Conservation (phyloP, 176 grass and related monocot genomes). For the Cenchrus fungigraminus region DNA sequence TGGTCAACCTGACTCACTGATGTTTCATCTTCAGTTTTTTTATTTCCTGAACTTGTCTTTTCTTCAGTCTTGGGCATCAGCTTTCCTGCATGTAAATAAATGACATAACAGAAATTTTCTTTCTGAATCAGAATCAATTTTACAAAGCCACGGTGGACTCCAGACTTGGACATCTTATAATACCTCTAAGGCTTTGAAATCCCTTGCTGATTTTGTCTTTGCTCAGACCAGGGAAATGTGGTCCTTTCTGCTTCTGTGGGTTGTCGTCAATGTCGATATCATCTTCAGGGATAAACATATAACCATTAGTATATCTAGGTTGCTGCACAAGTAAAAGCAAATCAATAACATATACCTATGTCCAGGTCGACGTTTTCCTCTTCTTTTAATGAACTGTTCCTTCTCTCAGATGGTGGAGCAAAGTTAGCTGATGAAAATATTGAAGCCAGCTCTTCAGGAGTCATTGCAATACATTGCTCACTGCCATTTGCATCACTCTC, state of each 20-base stretch:
- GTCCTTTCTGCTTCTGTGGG: slow-evolving; percentile 76
- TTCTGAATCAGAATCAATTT: slow-evolving; percentile 38
- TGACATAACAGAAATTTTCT: slow-evolving; percentile 7
- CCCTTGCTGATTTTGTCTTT: slow-evolving; percentile 89
- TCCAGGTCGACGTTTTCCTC: slow-evolving; percentile 64
- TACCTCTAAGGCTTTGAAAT: slow-evolving; percentile 81
- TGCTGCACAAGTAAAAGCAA: slow-evolving; percentile 20
- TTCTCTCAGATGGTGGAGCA: slow-evolving; percentile 53
- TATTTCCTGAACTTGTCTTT: slow-evolving; percentile 54
- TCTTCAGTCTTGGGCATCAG: slow-evolving; percentile 80
- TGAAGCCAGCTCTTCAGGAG: slow-evolving; percentile 61
- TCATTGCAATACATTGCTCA: slow-evolving; percentile 49
- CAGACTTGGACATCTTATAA: slow-evolving; percentile 28
- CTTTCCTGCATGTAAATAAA: slow-evolving; percentile 63
- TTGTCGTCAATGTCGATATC: slow-evolving; percentile 88
- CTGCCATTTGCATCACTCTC: slow-evolving; percentile 50
- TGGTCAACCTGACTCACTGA: slow-evolving; percentile 67
- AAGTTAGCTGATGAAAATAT: slow-evolving; percentile 83
- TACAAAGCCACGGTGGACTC: slow-evolving; percentile 20
- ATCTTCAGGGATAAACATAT: slow-evolving; percentile 58
- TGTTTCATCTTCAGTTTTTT: slow-evolving; percentile 59
- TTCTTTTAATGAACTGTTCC: slow-evolving; percentile 59
- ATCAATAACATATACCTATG: slow-evolving; percentile 72
- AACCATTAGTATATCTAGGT: slow-evolving; percentile 22
- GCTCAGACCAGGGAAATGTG: slow-evolving; percentile 73